Evolutionary conservation across 306 rosid genomes (phyloP).

Genomic region (Fragaria ananassa): DNA sequence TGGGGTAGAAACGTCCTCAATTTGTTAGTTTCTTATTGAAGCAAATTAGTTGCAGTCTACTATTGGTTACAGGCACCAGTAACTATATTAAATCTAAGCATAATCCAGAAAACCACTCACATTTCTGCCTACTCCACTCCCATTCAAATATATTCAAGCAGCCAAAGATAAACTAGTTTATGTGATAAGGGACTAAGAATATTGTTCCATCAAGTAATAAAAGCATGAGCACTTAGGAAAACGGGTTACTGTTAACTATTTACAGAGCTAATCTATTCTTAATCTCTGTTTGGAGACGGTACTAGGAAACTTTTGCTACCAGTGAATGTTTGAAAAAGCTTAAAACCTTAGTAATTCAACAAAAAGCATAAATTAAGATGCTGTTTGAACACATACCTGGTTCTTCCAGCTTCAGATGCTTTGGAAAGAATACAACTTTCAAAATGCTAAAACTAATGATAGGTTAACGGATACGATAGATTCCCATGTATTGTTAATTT

Average conservation of each 20-base stretch:
- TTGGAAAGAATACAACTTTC: background rate
- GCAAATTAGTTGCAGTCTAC: background rate
- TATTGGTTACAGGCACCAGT: background rate
- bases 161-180: background rate
- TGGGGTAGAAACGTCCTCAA: background rate
- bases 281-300: background rate
- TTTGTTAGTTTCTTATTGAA: background rate
- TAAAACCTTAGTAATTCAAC: background rate
- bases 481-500: background rate
- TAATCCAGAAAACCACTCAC: background rate
- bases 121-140: background rate
- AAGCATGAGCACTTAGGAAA: background rate
- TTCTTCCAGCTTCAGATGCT: background rate
- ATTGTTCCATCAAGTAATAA: background rate
- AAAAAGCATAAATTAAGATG: background rate
- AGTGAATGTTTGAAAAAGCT: slow-evolving; percentile 4
- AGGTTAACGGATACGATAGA: background rate
- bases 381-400: background rate
- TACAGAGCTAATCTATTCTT: background rate
- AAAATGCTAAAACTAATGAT: background rate
- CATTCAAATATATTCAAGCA: background rate
- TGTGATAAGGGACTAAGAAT: background rate
- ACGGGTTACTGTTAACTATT: background rate
- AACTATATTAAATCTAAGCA: background rate
- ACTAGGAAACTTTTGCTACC: background rate